Evolutionary conservation across 1,139 yeast genomes (phyloP).

Genomic region (Geotrichum siamense): DNA sequence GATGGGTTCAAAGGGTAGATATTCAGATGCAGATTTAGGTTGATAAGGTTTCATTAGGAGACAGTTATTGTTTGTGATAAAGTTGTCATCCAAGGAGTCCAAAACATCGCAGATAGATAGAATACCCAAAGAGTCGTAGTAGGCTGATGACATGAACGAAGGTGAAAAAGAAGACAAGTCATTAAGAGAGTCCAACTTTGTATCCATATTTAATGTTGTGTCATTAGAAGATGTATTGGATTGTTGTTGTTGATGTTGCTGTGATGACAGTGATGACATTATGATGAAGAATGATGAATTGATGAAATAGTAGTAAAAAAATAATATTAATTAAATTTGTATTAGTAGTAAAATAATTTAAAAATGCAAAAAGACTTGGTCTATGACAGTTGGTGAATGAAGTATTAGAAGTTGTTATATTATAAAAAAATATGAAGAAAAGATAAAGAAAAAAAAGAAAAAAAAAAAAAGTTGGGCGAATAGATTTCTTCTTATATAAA

Average conservation of each 20-base stretch:
- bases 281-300: no score
- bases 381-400: no score
- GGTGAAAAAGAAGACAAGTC: background rate
- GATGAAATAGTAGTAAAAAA: background rate
- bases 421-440: background rate
- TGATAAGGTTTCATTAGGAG: slow-evolving; percentile 1
- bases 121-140: slow-evolving; percentile 37
- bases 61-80: slow-evolving; percentile 20
- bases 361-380: no score
- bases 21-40: slow-evolving; percentile 2
- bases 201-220: no score
- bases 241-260: no score
- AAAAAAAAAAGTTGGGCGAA: background rate
- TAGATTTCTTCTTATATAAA: background rate
- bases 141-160: slow-evolving; percentile 23
- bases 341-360: no score
- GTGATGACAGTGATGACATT: background rate
- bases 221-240: no score
- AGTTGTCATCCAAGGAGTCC: slow-evolving; percentile 35
- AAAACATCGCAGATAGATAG: slow-evolving; percentile 39
- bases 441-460: background rate
- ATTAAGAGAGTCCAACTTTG: no score
- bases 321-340: no score
- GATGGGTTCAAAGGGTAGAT: slow-evolving; percentile 8
- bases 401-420: no score